A percentile compares a stretch with the other conserved stretches of the same genome.
Evolutionary conservation across 345 rosid species (phyloP).

Genomic region (Syzygium aromaticum): DNA sequence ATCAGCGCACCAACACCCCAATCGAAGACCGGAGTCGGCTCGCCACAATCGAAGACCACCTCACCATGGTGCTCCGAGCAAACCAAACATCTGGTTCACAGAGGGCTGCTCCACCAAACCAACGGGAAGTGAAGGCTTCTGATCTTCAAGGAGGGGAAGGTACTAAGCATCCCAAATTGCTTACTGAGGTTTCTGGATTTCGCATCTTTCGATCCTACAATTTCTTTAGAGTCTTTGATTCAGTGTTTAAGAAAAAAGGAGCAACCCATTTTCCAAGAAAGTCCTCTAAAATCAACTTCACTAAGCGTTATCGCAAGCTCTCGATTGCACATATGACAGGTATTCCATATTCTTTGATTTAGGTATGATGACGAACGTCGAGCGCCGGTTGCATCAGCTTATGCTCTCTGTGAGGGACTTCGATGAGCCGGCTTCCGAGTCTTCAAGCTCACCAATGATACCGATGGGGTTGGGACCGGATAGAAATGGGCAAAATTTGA

Average conservation of each 20-base stretch:
- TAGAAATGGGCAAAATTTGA: slow-evolving; percentile 15
- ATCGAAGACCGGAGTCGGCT: slow-evolving; percentile 55
- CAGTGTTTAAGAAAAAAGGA: background rate
- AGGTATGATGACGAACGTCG: slow-evolving; percentile 23
- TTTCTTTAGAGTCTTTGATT: background rate
- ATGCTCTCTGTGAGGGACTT: slow-evolving; percentile 67
- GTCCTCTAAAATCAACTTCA: background rate
- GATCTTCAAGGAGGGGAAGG: slow-evolving; percentile 34
- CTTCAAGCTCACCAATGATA: background rate
- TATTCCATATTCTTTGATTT: background rate
- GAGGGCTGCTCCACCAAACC: slow-evolving; percentile 16
- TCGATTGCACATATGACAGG: background rate
- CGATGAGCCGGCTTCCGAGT: slow-evolving; percentile 12
- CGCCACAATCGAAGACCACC: slow-evolving; percentile 49
- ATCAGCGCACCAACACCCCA: slow-evolving; percentile 34
- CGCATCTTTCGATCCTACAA: background rate
- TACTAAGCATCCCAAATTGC: background rate
- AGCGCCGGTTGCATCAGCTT: slow-evolving; percentile 64
- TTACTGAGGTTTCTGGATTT: background rate
- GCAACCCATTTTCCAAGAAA: background rate
- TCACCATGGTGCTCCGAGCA: slow-evolving; percentile 47
- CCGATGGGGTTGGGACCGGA: slow-evolving; percentile 4
- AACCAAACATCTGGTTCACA: slow-evolving; percentile 8
- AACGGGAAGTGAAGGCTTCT: slow-evolving; percentile 26
- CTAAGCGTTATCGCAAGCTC: background rate